Evolutionary conservation across 768 basidiomycete species (phyloP).

Genomic region (Phaeotremella skinneri): DNA sequence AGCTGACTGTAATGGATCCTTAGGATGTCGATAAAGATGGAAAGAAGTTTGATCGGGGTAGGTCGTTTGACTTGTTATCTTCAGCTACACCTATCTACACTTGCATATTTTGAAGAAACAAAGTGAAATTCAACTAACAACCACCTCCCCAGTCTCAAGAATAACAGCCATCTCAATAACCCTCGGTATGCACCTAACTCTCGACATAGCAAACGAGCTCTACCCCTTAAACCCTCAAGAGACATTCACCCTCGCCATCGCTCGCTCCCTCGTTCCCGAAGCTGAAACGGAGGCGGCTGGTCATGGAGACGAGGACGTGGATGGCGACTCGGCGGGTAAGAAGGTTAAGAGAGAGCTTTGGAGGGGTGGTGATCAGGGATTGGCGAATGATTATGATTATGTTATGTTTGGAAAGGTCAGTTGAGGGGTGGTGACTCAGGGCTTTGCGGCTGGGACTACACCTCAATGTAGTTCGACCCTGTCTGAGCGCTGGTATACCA

Average conservation of each 20-base stretch:
- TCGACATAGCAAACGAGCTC: conserved; percentile 92
- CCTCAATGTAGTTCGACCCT: neutral
- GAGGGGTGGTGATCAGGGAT: conserved; percentile 71
- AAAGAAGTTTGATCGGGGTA: conserved; percentile 97
- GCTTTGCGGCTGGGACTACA: neutral
- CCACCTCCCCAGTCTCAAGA: conserved; percentile 68
- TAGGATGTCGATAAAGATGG: conserved; percentile 62
- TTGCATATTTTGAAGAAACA: neutral
- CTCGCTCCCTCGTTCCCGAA: conserved; percentile 51
- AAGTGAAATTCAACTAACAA: neutral
- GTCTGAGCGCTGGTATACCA: too few relatives aligned
- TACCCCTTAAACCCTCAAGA: conserved; percentile 70
- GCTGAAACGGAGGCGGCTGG: conserved; percentile 20
- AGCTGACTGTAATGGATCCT: conserved; percentile 4
- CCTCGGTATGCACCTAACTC: conserved; percentile 84
- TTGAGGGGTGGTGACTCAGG: neutral
- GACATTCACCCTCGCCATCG: conserved; percentile 78
- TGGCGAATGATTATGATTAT: conserved; percentile 97
- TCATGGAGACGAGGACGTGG: conserved; percentile 26
- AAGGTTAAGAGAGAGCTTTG: conserved; percentile 52
- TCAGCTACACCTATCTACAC: neutral
- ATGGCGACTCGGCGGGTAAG: conserved; percentile 19
- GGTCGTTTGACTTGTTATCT: conserved; percentile 39
- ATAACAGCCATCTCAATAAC: conserved; percentile 85
- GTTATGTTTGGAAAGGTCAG: conserved; percentile 97